A percentile compares a stretch with the other conserved stretches of the same genome.
These are phyloP conservation scores for Juncus effusus DNA, from an alignment of 176 grass and related monocot genomes.

Conservation along the genomic window DNA sequence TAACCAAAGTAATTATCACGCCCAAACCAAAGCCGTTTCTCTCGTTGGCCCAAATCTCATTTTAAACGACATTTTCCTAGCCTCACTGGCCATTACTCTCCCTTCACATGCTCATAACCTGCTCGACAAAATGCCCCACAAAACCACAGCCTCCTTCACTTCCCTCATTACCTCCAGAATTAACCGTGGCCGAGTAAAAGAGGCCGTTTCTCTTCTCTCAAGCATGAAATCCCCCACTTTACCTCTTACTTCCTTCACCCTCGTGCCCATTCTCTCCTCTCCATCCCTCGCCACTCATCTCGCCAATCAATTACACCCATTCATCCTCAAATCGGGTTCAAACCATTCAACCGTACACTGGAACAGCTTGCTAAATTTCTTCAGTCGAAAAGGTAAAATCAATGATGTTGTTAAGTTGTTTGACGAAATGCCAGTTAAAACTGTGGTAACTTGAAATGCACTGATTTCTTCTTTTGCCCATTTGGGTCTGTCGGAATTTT, in stretches of 20 bases:
- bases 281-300: slow-evolving; percentile 8
- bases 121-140: slow-evolving; percentile 43
- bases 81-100: too few relatives aligned
- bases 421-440: slow-evolving; percentile 56
- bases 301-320: slow-evolving; percentile 47
- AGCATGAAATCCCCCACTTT: slow-evolving; percentile 46
- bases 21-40: too few relatives aligned
- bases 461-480: slow-evolving; percentile 43
- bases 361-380: slow-evolving; percentile 48
- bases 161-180: slow-evolving; percentile 50
- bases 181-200: slow-evolving; percentile 25
- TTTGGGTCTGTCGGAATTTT: slow-evolving; percentile 25
- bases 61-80: too few relatives aligned
- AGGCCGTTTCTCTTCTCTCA: slow-evolving; percentile 46
- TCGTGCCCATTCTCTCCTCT: slow-evolving; percentile 56
- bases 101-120: background rate
- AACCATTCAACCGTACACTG: slow-evolving; percentile 47
- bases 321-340: slow-evolving; percentile 50
- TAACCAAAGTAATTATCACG: too few relatives aligned
- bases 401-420: slow-evolving; percentile 43
- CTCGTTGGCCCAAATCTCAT: too few relatives aligned
- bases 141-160: background rate
- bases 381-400: slow-evolving; percentile 28
- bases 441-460: slow-evolving; percentile 61
- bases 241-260: slow-evolving; percentile 56